A percentile compares a stretch with the other conserved stretches of the same genome.
Conservation (phyloP, 768 basidiomycete genomes). For the Mycena venus region DNA sequence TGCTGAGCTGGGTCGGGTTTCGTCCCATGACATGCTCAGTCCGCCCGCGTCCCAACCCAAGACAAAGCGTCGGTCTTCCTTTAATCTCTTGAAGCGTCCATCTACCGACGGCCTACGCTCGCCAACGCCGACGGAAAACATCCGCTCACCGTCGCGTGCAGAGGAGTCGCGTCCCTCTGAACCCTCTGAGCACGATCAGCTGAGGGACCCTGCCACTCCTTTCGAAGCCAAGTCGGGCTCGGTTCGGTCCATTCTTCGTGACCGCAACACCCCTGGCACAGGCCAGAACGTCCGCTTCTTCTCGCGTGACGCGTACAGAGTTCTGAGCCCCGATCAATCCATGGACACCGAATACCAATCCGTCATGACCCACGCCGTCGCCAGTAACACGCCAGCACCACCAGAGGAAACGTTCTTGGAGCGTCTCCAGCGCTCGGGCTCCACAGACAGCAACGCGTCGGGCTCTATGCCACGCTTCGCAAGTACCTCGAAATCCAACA, state of each 20-base stretch:
- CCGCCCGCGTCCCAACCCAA: slow-evolving; percentile 18
- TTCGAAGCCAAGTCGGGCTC: slow-evolving; percentile 61
- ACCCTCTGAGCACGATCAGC: slow-evolving; percentile 28
- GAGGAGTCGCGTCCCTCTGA: slow-evolving; percentile 35
- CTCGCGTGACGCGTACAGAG: slow-evolving; percentile 74
- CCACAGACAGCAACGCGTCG: slow-evolving; percentile 41
- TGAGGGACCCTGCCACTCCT: slow-evolving; percentile 49
- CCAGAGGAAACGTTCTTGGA: slow-evolving; percentile 44
- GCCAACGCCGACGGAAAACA: slow-evolving; percentile 26
- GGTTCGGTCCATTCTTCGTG: slow-evolving; percentile 79
- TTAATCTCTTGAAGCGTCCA: slow-evolving; percentile 39
- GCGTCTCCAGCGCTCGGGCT: slow-evolving; percentile 43
- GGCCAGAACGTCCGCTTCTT: slow-evolving; percentile 88
- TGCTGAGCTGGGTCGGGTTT: slow-evolving; percentile 24
- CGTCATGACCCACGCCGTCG: slow-evolving; percentile 43
- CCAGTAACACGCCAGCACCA: slow-evolving; percentile 40
- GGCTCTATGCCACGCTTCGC: slow-evolving; percentile 47
- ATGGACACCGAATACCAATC: slow-evolving; percentile 54
- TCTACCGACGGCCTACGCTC: slow-evolving; percentile 52
- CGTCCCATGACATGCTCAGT: slow-evolving; percentile 35
- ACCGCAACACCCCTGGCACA: slow-evolving; percentile 78
- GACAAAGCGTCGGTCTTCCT: slow-evolving; percentile 27
- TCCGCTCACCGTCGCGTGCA: slow-evolving; percentile 29
- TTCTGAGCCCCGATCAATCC: slow-evolving; percentile 76
- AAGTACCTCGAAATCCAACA: slow-evolving; percentile 48